Base-by-base conservation (phyloP, 2,329 filamentous ascomycete species). In the Fusarium stilboides region DNA sequence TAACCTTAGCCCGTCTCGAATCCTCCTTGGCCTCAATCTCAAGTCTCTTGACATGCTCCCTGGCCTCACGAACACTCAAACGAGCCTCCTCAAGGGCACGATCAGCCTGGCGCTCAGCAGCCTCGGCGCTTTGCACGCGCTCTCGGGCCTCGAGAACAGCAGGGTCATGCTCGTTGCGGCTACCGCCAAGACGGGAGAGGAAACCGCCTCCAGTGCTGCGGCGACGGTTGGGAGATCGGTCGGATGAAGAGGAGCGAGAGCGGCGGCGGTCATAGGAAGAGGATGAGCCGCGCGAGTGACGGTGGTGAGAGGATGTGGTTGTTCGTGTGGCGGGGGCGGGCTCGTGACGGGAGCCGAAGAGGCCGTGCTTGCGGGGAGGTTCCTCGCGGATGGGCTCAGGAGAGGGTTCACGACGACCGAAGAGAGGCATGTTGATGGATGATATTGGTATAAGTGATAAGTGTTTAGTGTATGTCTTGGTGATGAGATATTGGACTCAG, bases 11-110 rank as follows among this genome's bases (percentile, higher is more conserved):
- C 42, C 86, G 78, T 22, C 89, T 81, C 3, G 89, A 87, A 75
- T 91, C 88, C 78, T 91, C 89, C 71, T 84, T 84, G 2, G 90
- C 90, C 80, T 92, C 91, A 52, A 84, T 77, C 81, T 92, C 90
- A 6, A 92, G 79, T 15, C 83, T 79, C 79, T 85, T 87, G 3
- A 91, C 88, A 65, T 92, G 85, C 45, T 89, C 89, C 33, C 87
- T 82, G 0, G 91, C 90, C 68, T 91, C 88, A 26, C 85, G 83
- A 1, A 91, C 90, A 3, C 86, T 86, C 56, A 82, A 73, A 54
- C 87, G 82, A 0, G 90, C 89, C 10, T 86, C 83, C 12, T 85
- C 81, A 15, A 92, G 78, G 1, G 90, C 91, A 4, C 86, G 82
- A 70, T 92, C 90, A 0, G 90, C 91, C 19, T 92, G 88, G 8